These are phyloP conservation scores for Quercus variabilis DNA, from an alignment of 306 rosid species.

Conservation along the genomic window DNA sequence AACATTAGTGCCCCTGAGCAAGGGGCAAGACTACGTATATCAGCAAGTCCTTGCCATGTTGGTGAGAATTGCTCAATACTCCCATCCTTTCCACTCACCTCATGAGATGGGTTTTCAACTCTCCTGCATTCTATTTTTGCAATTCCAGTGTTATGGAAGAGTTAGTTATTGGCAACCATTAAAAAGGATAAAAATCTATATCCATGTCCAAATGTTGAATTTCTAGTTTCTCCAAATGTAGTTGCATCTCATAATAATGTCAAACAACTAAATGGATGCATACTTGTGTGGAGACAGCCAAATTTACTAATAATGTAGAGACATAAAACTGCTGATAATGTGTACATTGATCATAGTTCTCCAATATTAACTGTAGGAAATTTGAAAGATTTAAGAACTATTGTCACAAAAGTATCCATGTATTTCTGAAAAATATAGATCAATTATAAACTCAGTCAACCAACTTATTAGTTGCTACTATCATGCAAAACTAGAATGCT, in stretches of 20 bases:
- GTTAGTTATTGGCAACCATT: background rate
- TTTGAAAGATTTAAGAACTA: background rate
- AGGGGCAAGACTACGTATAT: conserved; percentile 6
- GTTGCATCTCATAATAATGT: background rate
- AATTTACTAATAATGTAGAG: too few species aligned
- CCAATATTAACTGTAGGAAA: background rate
- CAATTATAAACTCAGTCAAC: background rate
- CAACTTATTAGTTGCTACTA: background rate
- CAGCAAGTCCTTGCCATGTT: conserved; percentile 6
- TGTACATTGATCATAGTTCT: background rate
- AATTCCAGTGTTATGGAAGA: background rate
- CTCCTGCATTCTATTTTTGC: conserved; percentile 3
- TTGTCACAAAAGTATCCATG: background rate
- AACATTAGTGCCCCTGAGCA: background rate
- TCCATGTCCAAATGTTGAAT: background rate
- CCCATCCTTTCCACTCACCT: background rate
- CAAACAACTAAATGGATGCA: background rate
- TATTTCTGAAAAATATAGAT: background rate
- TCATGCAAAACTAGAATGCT: background rate
- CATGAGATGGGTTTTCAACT: conserved; percentile 1
- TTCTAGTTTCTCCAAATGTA: background rate
- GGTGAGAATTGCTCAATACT: conserved; percentile 1
- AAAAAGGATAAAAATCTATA: background rate
- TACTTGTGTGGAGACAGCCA: background rate
- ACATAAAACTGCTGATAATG: background rate